Base-by-base conservation (phyloP, 352 stramenopile genomes). In the Globisporangium iwayamae region DNA sequence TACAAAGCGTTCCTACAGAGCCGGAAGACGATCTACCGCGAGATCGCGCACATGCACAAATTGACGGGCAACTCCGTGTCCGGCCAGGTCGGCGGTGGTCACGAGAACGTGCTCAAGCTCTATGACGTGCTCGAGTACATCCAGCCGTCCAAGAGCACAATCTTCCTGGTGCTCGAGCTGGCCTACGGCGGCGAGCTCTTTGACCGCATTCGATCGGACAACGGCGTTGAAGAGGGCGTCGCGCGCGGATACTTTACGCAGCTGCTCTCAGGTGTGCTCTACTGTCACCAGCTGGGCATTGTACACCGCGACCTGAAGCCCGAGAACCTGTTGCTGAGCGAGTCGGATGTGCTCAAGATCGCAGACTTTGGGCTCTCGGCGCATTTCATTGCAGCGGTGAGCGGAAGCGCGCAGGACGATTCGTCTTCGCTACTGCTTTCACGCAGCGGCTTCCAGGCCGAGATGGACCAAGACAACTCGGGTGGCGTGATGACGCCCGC, bases 121-220 rank as follows among this genome's bases (percentile, higher is more conserved):
- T 98, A 96, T 66, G 92, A 98, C 76, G 96, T 99, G 54, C 76
- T 99, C 41, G 96, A 99, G 73, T 86, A 96, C 34, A 87, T 99
- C 20, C 93, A 99, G 72, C 90, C 97, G 30, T 96, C 85, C 36
- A 98, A 98, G 74, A 94, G 83, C 54, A 98, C 91, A 3, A 94
- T 98, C 53, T 98, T 98, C 67, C 64, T 98, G 4, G 92, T 98
- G 39, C 78, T 98, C 36, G 93, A 98, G 66, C 74, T 98, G 16
- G 93, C 90, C 2, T 78, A 75, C 48, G 93, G 93, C 6, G 93
- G 93, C 13, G 93, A 98, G 66, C 75, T 98, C 25, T 98, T 98
- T 61, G 93, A 98, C 67, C 85, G 93, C 45, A 98, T 98, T 67
- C 85, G 91, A 54, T 85, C 83, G 6, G 90, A 97, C 62, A 72